A percentile compares a stretch with the other conserved stretches of the same genome.
Evolutionary conservation across 2,329 filamentous ascomycete genomes (phyloP).

Genomic region (Tolypocladium nubicola): DNA sequence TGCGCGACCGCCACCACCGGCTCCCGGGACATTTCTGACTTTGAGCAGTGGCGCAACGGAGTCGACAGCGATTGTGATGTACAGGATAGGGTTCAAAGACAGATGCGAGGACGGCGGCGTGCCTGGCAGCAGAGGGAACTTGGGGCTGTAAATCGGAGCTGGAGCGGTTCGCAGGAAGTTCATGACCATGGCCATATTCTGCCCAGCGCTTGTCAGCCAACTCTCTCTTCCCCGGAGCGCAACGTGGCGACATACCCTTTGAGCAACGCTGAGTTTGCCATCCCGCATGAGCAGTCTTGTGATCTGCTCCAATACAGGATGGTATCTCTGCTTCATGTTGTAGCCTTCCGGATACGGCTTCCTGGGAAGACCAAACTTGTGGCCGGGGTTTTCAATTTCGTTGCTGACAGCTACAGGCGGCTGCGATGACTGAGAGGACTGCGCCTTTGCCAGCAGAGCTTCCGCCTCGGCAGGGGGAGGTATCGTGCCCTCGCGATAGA

Average conservation of each 20-base stretch:
- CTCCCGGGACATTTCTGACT: slow-evolving; percentile 63
- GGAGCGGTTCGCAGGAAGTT: slow-evolving; percentile 76
- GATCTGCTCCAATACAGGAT: slow-evolving; percentile 75
- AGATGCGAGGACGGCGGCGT: slow-evolving; percentile 68
- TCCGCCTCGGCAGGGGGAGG: slow-evolving; percentile 22
- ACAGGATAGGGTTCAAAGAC: slow-evolving; percentile 79
- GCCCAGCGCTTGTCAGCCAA: slow-evolving; percentile 7
- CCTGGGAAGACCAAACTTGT: slow-evolving; percentile 68
- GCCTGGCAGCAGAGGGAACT: slow-evolving; percentile 63
- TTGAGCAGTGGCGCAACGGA: slow-evolving; percentile 82
- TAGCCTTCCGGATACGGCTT: slow-evolving; percentile 50
- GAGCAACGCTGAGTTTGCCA: slow-evolving; percentile 83
- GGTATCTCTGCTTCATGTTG: slow-evolving; percentile 73
- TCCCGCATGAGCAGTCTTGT: slow-evolving; percentile 86
- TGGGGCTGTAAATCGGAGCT: slow-evolving; percentile 63
- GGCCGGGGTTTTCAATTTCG: slow-evolving; percentile 35
- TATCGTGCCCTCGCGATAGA: slow-evolving; percentile 32
- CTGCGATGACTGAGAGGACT: slow-evolving; percentile 8
- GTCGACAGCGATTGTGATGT: slow-evolving; percentile 84
- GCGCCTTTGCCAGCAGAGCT: slow-evolving; percentile 13
- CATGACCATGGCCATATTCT: slow-evolving; percentile 82
- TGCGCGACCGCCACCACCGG: slow-evolving; percentile 75
- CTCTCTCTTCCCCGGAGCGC: neutral
- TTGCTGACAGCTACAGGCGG: slow-evolving; percentile 6
- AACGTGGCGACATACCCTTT: slow-evolving; percentile 51